Evolutionary conservation across 345 rosid species (phyloP), one percentile per base, ranked within the genome.

Genomic region (Heritiera fomes): DNA sequence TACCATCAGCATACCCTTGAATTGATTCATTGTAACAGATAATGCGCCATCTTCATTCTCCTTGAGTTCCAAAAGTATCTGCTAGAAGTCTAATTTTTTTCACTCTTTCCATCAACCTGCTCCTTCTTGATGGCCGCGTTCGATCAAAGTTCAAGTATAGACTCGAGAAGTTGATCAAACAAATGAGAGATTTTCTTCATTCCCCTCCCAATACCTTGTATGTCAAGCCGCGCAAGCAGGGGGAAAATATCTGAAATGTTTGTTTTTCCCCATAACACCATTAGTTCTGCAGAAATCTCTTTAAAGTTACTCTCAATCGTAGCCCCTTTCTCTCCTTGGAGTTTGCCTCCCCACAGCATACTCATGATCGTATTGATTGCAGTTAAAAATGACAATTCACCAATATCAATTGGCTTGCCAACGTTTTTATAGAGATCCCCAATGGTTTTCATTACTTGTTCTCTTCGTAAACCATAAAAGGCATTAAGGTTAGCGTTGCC

Each of bases 221-320:
- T 6, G 73, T 89, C 94, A 47, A 87, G 81, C 78, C 82, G 23
- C 0, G 85, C 83, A 15, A 89, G 76, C 32, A 73, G 50, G 0
- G 91, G 87, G 56, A 87, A 85, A 38, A 89, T 20, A 55, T 89
- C 91, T 0, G 91, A 90, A 73, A 89, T 49, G 30, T 89, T 87
- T 2, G 89, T 88, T 17, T 73, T 82, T 12, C 82, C 90, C 1
- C 76, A 12, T 0, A 84, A 1, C 14, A 68, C 79, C 83, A 84
- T 80, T 1, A 80, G 15, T 41, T 88, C 73, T 4, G 53, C 74
- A 5, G 75, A 23, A 58, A 58, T 58, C n/a, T 65, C 38, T 41
- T 72, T 45, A n/a, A 90, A 79, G 23, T 86, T 13, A n/a, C 45
- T 77, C 5, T 12, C 10, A 62, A 9, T 8, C 3, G 11, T 17